Evolutionary conservation across 2,329 filamentous ascomycete genomes (phyloP).

Genomic region (Dactylonectria macrodidyma): DNA sequence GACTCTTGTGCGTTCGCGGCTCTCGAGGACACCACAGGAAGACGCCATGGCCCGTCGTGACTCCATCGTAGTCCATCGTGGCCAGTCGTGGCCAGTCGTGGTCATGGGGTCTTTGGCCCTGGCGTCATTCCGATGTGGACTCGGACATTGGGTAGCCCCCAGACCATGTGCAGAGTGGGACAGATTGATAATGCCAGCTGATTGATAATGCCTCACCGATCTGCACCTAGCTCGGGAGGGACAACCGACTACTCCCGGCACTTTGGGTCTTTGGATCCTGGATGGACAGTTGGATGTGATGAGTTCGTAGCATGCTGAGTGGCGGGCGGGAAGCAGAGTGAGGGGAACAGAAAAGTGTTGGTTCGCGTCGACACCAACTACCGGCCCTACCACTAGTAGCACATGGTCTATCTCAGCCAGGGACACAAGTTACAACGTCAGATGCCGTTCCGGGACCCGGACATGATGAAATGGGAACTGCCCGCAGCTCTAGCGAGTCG

Average conservation of each 20-base stretch:
- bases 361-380: slow-evolving; percentile 13
- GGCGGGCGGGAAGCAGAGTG: background rate
- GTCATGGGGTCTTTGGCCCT: slow-evolving; percentile 35
- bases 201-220: slow-evolving; percentile 47
- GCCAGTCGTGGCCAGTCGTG: slow-evolving; percentile 8
- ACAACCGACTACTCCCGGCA: slow-evolving; percentile 9
- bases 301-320: slow-evolving; percentile 7
- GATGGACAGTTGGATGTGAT: slow-evolving; percentile 11
- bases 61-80: slow-evolving; percentile 3
- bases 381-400: background rate
- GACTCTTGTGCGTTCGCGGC: slow-evolving; percentile 21
- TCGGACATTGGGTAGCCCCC: slow-evolving; percentile 31
- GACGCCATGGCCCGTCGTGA: slow-evolving; percentile 5
- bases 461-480: background rate
- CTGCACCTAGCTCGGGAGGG: slow-evolving; percentile 21
- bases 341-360: background rate
- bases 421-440: background rate
- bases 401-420: background rate
- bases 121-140: slow-evolving; percentile 37
- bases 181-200: slow-evolving; percentile 48
- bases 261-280: slow-evolving; percentile 3
- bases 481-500: slow-evolving; percentile 15
- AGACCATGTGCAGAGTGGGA: slow-evolving; percentile 26
- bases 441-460: background rate
- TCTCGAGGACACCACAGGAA: slow-evolving; percentile 21